phyloP scores from a whole-genome alignment of 805 yeast species.

The Starmerella bacillaris region DNA sequence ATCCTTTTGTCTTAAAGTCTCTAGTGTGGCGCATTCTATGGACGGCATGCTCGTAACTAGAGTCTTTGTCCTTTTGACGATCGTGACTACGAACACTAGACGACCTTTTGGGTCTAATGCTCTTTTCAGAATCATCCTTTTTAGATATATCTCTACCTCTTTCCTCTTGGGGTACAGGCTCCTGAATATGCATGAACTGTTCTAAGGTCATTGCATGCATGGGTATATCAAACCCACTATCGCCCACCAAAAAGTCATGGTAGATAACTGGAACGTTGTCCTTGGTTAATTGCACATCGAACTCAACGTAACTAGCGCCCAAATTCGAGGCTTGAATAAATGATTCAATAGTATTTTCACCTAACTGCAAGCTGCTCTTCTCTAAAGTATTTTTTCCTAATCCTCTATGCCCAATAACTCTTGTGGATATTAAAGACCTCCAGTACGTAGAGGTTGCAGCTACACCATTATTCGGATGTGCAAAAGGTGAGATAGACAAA shows the following conservation, averaged over 20 bases:
- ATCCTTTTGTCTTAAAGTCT: constrained; percentile 70
- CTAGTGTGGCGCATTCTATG: constrained; percentile 72
- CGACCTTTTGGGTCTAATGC: constrained; percentile 21
- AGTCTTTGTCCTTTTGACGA: constrained; percentile 19
- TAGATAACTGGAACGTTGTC: constrained; percentile 83
- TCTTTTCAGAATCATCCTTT: background rate
- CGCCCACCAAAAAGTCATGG: constrained; percentile 88
- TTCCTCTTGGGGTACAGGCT: constrained; percentile 9
- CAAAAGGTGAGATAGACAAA: constrained; percentile 51
- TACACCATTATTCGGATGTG: constrained; percentile 49
- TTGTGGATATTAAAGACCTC: constrained; percentile 72
- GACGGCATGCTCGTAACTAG: constrained; percentile 21
- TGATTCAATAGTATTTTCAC: constrained; percentile 88
- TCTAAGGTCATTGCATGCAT: constrained; percentile 84
- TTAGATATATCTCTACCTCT: constrained; percentile 1
- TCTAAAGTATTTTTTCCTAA: constrained; percentile 67
- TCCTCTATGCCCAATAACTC: constrained; percentile 93
- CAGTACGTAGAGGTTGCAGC: constrained; percentile 63
- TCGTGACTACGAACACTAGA: constrained; percentile 24
- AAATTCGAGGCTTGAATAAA: constrained; percentile 90
- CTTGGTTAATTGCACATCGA: constrained; percentile 87
- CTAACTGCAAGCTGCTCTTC: constrained; percentile 67
- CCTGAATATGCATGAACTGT: constrained; percentile 37
- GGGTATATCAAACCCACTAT: constrained; percentile 88
- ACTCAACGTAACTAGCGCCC: constrained; percentile 93